Percentiles rank a stretch among this genome's conserved stretches.
Conservation (phyloP, 2,329 filamentous ascomycete species). For the Hypoxylon sp. region DNA sequence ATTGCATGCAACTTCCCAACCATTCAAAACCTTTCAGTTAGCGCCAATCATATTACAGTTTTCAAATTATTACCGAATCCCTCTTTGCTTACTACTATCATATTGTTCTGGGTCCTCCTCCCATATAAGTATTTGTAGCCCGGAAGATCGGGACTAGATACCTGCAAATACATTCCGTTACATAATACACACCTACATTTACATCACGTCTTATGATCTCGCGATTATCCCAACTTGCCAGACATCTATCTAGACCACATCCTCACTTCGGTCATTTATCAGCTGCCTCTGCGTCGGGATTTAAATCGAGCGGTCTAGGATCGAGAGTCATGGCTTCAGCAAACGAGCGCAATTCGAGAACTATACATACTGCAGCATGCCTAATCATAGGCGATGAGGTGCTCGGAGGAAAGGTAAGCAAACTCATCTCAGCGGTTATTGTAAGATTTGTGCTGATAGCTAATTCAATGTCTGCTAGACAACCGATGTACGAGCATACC, state of each 20-base stretch:
- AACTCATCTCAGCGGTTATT: no score
- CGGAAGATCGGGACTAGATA: constrained; percentile 3
- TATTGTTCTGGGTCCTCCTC: not conserved
- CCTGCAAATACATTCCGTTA: constrained; percentile 2
- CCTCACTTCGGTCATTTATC: constrained; percentile 64
- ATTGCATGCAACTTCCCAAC: no score
- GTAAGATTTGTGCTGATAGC: no score
- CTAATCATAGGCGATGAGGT: constrained; percentile 98
- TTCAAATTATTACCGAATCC: not conserved
- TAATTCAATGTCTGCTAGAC: constrained; percentile 40
- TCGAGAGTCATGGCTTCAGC: constrained; percentile 58
- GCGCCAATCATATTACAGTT: not conserved
- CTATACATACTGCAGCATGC: constrained; percentile 89
- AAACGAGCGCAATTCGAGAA: constrained; percentile 66
- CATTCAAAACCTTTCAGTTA: constrained; percentile 4
- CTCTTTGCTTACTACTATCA: constrained; percentile 19
- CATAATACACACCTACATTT: not conserved
- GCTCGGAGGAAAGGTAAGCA: constrained; percentile 89
- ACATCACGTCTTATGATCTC: constrained; percentile 70
- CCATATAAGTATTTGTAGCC: no score
- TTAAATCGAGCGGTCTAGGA: constrained; percentile 38
- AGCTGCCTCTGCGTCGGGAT: constrained; percentile 45
- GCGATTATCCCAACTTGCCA: constrained; percentile 75
- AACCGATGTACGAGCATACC: constrained; percentile 41
- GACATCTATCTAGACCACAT: constrained; percentile 72